These are phyloP conservation scores for Annulohypoxylon bovei DNA, from an alignment of 495 filamentous ascomycete genomes.

Conservation along the genomic window DNA sequence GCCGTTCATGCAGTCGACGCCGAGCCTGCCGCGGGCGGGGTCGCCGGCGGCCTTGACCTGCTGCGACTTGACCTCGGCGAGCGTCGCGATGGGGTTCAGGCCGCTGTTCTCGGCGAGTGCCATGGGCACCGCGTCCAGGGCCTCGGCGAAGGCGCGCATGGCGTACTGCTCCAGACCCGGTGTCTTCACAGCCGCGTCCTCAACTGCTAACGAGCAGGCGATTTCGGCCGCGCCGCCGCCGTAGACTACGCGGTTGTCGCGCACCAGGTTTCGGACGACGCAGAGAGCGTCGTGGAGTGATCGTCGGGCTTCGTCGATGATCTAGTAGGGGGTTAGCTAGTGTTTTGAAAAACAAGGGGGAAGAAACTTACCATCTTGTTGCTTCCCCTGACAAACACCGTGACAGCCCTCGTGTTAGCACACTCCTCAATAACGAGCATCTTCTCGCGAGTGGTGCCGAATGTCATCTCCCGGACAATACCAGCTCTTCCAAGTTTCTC, in stretches of 20 bases:
- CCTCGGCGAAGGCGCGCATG: conserved; percentile 97
- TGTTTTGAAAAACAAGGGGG: background rate
- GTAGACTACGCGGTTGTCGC: conserved; percentile 98
- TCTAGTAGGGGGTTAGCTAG: conserved; percentile 62
- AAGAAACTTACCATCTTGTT: conserved; percentile 90
- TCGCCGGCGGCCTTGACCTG: conserved; percentile 93
- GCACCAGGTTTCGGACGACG: conserved; percentile 95
- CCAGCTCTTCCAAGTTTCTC: conserved; percentile 93
- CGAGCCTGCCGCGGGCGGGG: conserved; percentile 70
- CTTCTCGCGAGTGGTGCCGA: conserved; percentile 97
- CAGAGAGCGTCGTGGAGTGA: conserved; percentile 97
- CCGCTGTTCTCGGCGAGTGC: conserved; percentile 97
- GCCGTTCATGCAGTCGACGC: conserved; percentile 96
- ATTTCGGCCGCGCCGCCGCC: conserved; percentile 98
- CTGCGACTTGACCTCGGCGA: conserved; percentile 93
- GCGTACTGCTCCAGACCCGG: conserved; percentile 97
- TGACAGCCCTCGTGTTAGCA: conserved; percentile 96
- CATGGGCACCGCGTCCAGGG: conserved; percentile 94
- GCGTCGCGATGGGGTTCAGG: conserved; percentile 91
- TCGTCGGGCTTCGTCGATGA: conserved; percentile 98
- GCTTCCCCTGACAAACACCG: conserved; percentile 93
- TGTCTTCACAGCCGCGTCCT: conserved; percentile 93
- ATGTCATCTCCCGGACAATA: conserved; percentile 91
- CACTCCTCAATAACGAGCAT: conserved; percentile 99
- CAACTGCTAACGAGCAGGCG: conserved; percentile 94